phyloP scores from a whole-genome alignment of 2,329 filamentous ascomycete genomes.

The Ophiostoma himal-ulmi region DNA sequence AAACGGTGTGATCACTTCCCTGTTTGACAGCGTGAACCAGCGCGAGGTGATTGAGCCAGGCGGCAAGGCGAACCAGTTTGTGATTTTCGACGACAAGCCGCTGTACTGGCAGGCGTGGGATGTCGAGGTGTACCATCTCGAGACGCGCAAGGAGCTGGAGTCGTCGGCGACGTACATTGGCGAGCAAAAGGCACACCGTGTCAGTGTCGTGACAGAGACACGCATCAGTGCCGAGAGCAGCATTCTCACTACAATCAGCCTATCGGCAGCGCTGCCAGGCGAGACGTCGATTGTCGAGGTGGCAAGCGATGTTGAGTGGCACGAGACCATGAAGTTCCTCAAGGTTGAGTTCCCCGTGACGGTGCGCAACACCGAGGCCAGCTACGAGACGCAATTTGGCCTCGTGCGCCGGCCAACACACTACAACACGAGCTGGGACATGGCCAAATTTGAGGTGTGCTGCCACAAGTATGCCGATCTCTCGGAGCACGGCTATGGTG shows the following conservation, averaged over 20 bases:
- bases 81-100: constrained; percentile 95
- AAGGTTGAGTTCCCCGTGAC: constrained; percentile 98
- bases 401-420: constrained; percentile 86
- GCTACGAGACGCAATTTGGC: constrained; percentile 92
- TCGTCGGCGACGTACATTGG: constrained; percentile 63
- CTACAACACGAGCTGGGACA: constrained; percentile 89
- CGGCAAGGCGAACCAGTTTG: constrained; percentile 79
- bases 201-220: constrained; percentile 76
- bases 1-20: constrained; percentile 72
- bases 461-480: constrained; percentile 69
- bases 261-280: constrained; percentile 62
- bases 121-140: constrained; percentile 91
- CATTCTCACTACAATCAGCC: constrained; percentile 77
- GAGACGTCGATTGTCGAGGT: constrained; percentile 69
- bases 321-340: constrained; percentile 93
- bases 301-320: constrained; percentile 87
- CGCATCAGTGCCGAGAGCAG: constrained; percentile 83
- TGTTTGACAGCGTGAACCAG: constrained; percentile 66
- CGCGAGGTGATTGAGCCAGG: constrained; percentile 72
- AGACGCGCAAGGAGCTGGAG: constrained; percentile 71
- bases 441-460: constrained; percentile 76
- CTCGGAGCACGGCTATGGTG: constrained; percentile 62
- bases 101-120: constrained; percentile 98
- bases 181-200: constrained; percentile 66
- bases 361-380: constrained; percentile 82